Evolutionary conservation across 805 yeast species (phyloP).

Genomic region (Blastobotrys robertii): DNA sequence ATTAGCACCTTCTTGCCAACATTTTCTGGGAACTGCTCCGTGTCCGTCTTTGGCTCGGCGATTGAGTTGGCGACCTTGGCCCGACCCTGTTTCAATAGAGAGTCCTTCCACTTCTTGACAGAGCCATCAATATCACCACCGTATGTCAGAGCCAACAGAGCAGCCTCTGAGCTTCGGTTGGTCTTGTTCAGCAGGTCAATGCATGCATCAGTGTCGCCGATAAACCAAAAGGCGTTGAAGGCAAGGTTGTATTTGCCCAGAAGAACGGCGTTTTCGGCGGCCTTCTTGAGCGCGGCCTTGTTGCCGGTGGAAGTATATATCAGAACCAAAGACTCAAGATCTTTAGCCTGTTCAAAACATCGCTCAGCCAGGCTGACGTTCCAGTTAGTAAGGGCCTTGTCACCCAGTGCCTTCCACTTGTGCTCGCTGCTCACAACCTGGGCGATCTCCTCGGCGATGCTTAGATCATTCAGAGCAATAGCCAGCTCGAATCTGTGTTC

Average conservation of each 20-base stretch:
- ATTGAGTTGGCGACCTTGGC: conserved; percentile 54
- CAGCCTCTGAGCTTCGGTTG: conserved; percentile 74
- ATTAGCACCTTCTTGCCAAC: conserved; percentile 18
- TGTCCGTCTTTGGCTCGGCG: conserved; percentile 31
- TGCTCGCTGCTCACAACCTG: conserved; percentile 37
- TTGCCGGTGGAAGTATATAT: conserved; percentile 76
- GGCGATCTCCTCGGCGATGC: conserved; percentile 62
- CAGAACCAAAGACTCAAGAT: conserved; percentile 70
- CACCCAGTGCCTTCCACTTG: conserved; percentile 91
- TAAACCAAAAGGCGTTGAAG: conserved; percentile 83
- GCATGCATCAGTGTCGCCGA: conserved; percentile 59
- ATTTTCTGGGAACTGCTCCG: conserved; percentile 28
- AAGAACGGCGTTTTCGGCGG: conserved; percentile 60
- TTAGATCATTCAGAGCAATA: conserved; percentile 59
- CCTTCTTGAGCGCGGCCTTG: conserved; percentile 43
- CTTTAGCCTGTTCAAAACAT: conserved; percentile 70
- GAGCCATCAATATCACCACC: conserved; percentile 40
- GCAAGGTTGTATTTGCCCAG: conserved; percentile 83
- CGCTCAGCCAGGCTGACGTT: conserved; percentile 71
- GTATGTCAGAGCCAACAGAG: conserved; percentile 69
- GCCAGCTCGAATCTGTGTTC: conserved; percentile 93
- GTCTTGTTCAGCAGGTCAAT: conserved; percentile 55
- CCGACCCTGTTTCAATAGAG: conserved; percentile 43
- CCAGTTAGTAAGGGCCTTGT: conserved; percentile 70
- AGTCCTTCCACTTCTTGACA: conserved; percentile 59